Conservation (phyloP, 208 protist genomes). For the Trypanosoma platydactyli region DNA sequence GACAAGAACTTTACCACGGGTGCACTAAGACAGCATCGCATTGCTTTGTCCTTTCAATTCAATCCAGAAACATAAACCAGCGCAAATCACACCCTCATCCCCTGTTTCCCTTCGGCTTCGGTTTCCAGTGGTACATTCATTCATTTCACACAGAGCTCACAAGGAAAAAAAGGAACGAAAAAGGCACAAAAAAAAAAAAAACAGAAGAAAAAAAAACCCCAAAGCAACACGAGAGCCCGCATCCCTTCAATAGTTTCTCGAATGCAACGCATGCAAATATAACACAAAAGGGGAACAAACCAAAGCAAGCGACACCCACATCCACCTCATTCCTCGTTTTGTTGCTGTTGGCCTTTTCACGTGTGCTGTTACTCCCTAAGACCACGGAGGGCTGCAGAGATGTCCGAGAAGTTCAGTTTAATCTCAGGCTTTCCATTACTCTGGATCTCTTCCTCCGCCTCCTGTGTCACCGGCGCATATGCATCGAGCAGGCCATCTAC, state of each 20-base stretch:
- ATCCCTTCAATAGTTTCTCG: neutral
- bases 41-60: conserved; percentile 1
- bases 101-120: too few relatives aligned
- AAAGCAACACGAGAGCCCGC: neutral
- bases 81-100: too few relatives aligned
- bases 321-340: too few relatives aligned
- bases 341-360: too few relatives aligned
- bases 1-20: neutral
- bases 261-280: neutral
- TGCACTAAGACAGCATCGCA: neutral
- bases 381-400: conserved; percentile 51
- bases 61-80: neutral
- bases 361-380: conserved; percentile 35
- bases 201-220: neutral
- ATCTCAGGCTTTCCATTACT: conserved; percentile 15
- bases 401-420: conserved; percentile 57
- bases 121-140: too few relatives aligned
- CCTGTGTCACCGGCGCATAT: conserved; percentile 39
- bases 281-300: neutral
- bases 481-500: conserved; percentile 49
- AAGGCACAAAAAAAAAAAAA: too few relatives aligned
- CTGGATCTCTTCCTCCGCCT: conserved; percentile 5
- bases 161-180: neutral
- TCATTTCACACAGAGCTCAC: too few relatives aligned
- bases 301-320: too few relatives aligned